These are phyloP conservation scores for Blastobotrys capitulatus DNA, from an alignment of 1,139 yeast genomes.

Conservation along the genomic window DNA sequence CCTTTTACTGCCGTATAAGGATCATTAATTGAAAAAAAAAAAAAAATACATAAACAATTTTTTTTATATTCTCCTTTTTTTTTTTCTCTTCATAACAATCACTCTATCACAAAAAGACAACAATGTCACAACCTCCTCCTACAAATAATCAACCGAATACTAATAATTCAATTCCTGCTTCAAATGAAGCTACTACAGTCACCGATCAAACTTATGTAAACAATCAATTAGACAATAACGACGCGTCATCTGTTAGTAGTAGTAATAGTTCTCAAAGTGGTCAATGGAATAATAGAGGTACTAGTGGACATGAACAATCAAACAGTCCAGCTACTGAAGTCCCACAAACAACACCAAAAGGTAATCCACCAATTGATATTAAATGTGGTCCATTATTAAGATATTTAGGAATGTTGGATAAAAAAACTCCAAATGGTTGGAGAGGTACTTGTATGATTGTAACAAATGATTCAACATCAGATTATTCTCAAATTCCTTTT, in stretches of 20 bases:
- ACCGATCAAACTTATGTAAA: neutral
- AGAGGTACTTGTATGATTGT: conserved; percentile 63
- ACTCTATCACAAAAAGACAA: no score
- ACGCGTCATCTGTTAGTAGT: neutral
- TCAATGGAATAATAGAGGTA: neutral
- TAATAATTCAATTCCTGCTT: no score
- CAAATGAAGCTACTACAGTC: neutral
- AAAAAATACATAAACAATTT: no score
- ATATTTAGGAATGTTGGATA: conserved; percentile 52
- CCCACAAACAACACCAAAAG: conserved; percentile 15
- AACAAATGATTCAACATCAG: conserved; percentile 38
- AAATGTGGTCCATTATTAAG: conserved; percentile 77
- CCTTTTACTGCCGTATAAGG: no score
- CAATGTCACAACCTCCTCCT: no score
- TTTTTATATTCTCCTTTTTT: no score
- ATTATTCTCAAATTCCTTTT: conserved; percentile 22
- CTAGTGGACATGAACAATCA: neutral
- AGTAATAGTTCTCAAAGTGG: neutral
- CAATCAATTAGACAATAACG: neutral
- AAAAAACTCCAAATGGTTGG: conserved; percentile 45
- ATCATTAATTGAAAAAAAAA: no score
- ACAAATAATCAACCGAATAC: no score
- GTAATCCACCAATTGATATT: conserved; percentile 41
- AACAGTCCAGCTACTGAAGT: neutral
- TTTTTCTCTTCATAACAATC: no score